Conservation (phyloP, 2,329 filamentous ascomycete genomes). For the Chaetomiaceae sp. region DNA sequence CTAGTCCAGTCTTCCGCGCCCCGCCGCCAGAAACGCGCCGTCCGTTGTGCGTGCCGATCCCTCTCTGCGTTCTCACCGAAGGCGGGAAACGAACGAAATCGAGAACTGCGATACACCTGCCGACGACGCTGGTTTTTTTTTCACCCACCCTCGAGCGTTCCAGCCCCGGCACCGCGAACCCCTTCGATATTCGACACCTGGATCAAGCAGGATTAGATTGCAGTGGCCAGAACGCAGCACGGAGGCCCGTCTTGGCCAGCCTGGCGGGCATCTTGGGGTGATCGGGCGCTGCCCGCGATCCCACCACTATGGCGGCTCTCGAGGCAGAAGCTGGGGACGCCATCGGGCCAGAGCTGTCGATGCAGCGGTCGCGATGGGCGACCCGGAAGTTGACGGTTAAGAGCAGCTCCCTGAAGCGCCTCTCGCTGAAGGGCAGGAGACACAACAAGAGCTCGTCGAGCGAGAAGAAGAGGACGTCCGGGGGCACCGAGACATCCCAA, state of each 20-base stretch:
- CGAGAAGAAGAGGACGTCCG: constrained; percentile 62
- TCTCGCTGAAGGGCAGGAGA: constrained; percentile 72
- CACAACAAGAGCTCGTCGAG: constrained; percentile 57
- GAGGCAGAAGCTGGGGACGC: constrained; percentile 22
- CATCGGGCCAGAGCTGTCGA: constrained; percentile 13
- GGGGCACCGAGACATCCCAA: constrained; percentile 28
- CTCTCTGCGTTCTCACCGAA: not conserved
- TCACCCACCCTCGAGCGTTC: too few species aligned
- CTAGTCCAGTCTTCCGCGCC: not conserved
- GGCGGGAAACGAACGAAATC: not conserved
- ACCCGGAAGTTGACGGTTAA: constrained; percentile 79
- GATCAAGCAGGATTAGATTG: too few species aligned
- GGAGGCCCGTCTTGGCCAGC: constrained; percentile 30
- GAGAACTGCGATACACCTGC: not conserved
- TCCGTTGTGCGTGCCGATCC: not conserved
- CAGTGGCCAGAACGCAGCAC: constrained; percentile 19
- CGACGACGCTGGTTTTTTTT: not conserved
- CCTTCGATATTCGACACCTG: too few species aligned
- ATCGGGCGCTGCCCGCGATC: constrained; percentile 39
- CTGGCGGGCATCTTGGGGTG: constrained; percentile 37
- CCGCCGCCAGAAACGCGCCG: not conserved
- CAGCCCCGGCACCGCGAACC: too few species aligned
- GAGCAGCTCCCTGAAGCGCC: constrained; percentile 70
- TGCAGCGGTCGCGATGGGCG: constrained; percentile 84
- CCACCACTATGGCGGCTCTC: constrained; percentile 32